Evolutionary conservation across 192 early-diverging fungal genomes (phyloP).

Genomic region (Entomortierella parvispora): DNA sequence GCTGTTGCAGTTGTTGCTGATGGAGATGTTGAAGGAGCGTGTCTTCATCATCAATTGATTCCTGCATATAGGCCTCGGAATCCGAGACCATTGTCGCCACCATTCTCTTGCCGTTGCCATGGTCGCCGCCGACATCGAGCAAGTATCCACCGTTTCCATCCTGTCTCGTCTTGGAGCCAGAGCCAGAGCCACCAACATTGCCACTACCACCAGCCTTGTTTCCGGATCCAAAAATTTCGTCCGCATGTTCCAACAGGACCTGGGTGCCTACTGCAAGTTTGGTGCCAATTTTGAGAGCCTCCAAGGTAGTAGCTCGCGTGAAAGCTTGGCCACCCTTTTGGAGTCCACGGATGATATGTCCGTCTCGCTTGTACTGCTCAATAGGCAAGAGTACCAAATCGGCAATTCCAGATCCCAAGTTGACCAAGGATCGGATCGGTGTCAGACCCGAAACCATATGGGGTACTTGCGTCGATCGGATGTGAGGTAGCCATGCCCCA

Average conservation of each 20-base stretch:
- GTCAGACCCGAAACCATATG: constrained; percentile 90
- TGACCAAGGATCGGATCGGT: constrained; percentile 89
- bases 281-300: constrained; percentile 89
- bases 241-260: constrained; percentile 88
- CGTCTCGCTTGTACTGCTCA: constrained; percentile 94
- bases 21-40: constrained; percentile 35
- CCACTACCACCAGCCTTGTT: constrained; percentile 20
- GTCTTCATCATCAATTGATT: constrained; percentile 49
- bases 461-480: constrained; percentile 90
- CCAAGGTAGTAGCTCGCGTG: constrained; percentile 88
- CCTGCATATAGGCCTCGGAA: constrained; percentile 44
- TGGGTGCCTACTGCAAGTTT: constrained; percentile 91
- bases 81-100: constrained; percentile 48
- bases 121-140: constrained; percentile 1
- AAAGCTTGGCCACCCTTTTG: constrained; percentile 92
- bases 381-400: constrained; percentile 93
- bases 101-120: constrained; percentile 21
- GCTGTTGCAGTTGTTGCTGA: constrained; percentile 23
- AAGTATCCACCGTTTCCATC: constrained; percentile 23
- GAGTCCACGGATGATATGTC: constrained; percentile 86
- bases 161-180: constrained; percentile 1
- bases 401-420: constrained; percentile 89
- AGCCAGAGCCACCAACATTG: constrained; percentile 3
- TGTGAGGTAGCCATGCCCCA: constrained; percentile 90
- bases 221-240: constrained; percentile 74